Conservation (phyloP, 495 filamentous ascomycete genomes). For the Acidiella bohemica region DNA sequence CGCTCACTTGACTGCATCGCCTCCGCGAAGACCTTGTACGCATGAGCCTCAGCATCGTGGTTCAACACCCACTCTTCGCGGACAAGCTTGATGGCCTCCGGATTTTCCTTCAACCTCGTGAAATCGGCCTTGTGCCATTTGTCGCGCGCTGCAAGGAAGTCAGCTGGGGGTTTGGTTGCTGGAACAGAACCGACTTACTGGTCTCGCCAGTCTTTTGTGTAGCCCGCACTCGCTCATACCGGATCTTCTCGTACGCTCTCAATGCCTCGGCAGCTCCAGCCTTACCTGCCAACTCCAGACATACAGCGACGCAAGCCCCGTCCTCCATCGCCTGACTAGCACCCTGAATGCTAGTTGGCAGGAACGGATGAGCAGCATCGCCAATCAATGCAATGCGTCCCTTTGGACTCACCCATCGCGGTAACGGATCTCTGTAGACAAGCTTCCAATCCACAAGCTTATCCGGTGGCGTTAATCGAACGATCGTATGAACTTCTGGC, state of each 20-base stretch:
- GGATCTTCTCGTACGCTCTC: constrained; percentile 23
- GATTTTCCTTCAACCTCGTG: constrained; percentile 24
- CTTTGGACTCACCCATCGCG: constrained; percentile 25
- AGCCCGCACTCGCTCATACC: constrained; percentile 24
- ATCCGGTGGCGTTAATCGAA: constrained; percentile 24
- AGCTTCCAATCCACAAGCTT: constrained; percentile 28
- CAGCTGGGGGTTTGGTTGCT: background rate
- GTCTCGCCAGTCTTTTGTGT: constrained; percentile 26
- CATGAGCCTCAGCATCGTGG: constrained; percentile 27
- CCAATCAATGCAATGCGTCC: constrained; percentile 25
- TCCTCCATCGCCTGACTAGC: constrained; percentile 30
- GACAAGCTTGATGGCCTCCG: constrained; percentile 23
- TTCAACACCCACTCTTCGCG: constrained; percentile 26
- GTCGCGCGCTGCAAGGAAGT: constrained; percentile 16
- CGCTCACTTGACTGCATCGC: background rate
- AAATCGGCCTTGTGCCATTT: constrained; percentile 29
- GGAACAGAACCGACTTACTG: constrained; percentile 8
- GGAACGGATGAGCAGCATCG: constrained; percentile 29
- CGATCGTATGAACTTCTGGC: constrained; percentile 23
- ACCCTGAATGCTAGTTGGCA: constrained; percentile 28
- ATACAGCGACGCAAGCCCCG: constrained; percentile 24
- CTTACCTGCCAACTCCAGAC: constrained; percentile 24
- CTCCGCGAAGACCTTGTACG: constrained; percentile 18
- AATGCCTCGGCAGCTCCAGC: constrained; percentile 14
- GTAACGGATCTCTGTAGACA: constrained; percentile 26